Evolutionary conservation across 139 green algal species (phyloP).

Genomic region (Haematococcus sp.): DNA sequence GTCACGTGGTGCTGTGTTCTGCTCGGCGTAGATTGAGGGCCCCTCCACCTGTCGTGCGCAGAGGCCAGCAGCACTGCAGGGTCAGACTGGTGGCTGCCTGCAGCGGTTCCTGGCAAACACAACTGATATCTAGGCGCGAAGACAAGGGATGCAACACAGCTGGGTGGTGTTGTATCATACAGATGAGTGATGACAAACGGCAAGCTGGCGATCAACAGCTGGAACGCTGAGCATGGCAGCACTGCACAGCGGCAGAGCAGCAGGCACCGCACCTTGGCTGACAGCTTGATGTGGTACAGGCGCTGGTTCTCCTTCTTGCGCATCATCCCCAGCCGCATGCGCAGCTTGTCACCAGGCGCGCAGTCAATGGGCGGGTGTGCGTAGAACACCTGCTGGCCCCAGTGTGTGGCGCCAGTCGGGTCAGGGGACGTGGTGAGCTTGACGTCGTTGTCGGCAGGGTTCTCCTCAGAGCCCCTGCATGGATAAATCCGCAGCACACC

Average conservation of each 20-base stretch:
- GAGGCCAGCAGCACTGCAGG: not conserved
- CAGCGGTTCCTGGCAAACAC: no score
- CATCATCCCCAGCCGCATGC: conserved; percentile 52
- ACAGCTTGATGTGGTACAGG: conserved; percentile 62
- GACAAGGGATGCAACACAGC: no score
- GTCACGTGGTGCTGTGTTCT: conserved; percentile 21
- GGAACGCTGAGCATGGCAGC: no score
- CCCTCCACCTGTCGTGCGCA: conserved; percentile 15
- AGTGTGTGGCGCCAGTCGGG: conserved; percentile 84
- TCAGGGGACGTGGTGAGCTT: conserved; percentile 85
- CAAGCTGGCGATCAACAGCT: no score
- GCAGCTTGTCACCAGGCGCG: conserved; percentile 52
- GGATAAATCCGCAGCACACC: not conserved
- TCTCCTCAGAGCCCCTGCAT: conserved; percentile 40
- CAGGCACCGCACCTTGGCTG: conserved; percentile 20
- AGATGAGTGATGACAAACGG: no score
- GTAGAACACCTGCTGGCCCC: conserved; percentile 90
- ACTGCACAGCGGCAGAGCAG: not conserved
- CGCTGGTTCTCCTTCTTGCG: conserved; percentile 82
- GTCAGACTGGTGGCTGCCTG: no score
- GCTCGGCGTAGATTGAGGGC: conserved; percentile 23
- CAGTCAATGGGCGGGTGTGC: conserved; percentile 76
- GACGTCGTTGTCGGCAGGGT: conserved; percentile 68
- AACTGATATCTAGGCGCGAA: no score
- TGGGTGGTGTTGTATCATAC: no score